These are phyloP conservation scores for Diophrys sp. DNA, from an alignment of 73 alveolate genomes.

Conservation along the genomic window DNA sequence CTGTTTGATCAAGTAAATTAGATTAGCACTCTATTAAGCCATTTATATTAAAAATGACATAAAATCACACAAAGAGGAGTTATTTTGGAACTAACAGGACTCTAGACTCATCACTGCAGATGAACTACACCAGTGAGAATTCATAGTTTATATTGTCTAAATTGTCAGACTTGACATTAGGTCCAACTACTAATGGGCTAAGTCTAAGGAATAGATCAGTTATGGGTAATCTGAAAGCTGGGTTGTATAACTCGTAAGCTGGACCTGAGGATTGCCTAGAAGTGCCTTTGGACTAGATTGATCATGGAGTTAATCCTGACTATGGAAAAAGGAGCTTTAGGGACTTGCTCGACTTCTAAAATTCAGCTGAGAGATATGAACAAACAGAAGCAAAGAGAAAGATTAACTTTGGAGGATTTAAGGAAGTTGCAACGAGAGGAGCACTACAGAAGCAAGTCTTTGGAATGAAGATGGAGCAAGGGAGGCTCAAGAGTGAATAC, in stretches of 20 bases:
- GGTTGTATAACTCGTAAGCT: not conserved
- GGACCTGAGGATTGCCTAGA: not conserved
- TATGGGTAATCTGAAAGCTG: not conserved
- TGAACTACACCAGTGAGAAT: not conserved
- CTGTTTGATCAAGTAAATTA: too few relatives aligned
- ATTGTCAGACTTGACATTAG: not conserved
- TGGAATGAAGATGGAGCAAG: not conserved
- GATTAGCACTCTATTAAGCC: too few relatives aligned
- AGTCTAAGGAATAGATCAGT: not conserved
- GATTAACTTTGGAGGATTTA: not conserved
- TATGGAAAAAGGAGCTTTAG: not conserved
- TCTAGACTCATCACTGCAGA: not conserved
- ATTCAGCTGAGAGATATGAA: not conserved
- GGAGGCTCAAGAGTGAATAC: not conserved
- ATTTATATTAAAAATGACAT: too few relatives aligned
- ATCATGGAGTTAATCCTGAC: not conserved
- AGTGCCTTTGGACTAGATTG: not conserved
- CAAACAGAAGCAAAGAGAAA: not conserved
- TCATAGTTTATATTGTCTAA: not conserved
- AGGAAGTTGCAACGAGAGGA: not conserved
- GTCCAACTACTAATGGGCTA: not conserved
- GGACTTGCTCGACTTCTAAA: not conserved
- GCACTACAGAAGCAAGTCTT: not conserved
- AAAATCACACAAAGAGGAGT: too few relatives aligned
- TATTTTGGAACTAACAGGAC: not conserved